Evolutionary conservation across 768 basidiomycete species (phyloP).

Genomic region (Tylopilus intermedius): DNA sequence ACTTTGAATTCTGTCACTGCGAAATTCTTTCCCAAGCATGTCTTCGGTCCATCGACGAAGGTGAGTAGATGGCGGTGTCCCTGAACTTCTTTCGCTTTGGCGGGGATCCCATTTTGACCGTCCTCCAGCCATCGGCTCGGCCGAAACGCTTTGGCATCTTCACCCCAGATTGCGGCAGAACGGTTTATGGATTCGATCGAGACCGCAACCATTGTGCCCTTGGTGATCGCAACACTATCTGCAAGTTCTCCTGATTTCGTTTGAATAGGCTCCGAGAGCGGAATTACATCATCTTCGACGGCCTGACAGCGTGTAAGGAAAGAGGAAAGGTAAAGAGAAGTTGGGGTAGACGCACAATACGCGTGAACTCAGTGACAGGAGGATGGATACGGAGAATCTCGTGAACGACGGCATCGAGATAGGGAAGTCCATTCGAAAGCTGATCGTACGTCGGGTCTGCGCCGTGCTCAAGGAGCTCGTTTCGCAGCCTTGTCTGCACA

Average conservation of each 20-base stretch:
- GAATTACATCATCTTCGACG: slow-evolving; percentile 51
- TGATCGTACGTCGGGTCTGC: slow-evolving; percentile 53
- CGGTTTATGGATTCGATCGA: slow-evolving; percentile 47
- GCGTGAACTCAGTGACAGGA: slow-evolving; percentile 26
- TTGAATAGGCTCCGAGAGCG: slow-evolving; percentile 43
- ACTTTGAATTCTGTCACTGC: slow-evolving; percentile 38
- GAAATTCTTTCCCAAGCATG: slow-evolving; percentile 46
- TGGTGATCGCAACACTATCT: slow-evolving; percentile 39
- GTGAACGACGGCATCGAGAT: slow-evolving; percentile 47
- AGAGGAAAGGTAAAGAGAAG: too few relatives aligned
- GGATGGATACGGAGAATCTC: slow-evolving; percentile 43
- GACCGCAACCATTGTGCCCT: slow-evolving; percentile 41
- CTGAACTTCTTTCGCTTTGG: slow-evolving; percentile 36
- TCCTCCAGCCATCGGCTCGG: slow-evolving; percentile 60
- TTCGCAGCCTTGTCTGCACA: slow-evolving; percentile 44
- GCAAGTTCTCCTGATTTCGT: slow-evolving; percentile 37
- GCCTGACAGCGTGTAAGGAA: slow-evolving; percentile 29
- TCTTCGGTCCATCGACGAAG: slow-evolving; percentile 46
- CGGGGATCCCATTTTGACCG: slow-evolving; percentile 17
- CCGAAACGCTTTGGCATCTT: slow-evolving; percentile 50
- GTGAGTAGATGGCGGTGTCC: slow-evolving; percentile 48
- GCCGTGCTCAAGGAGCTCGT: slow-evolving; percentile 41
- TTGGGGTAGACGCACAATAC: slow-evolving; percentile 9
- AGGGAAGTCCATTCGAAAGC: slow-evolving; percentile 42
- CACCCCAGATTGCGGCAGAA: slow-evolving; percentile 54